These are phyloP conservation scores for Tylopilus rubrobrunneus DNA, from an alignment of 768 basidiomycete genomes.

Conservation along the genomic window DNA sequence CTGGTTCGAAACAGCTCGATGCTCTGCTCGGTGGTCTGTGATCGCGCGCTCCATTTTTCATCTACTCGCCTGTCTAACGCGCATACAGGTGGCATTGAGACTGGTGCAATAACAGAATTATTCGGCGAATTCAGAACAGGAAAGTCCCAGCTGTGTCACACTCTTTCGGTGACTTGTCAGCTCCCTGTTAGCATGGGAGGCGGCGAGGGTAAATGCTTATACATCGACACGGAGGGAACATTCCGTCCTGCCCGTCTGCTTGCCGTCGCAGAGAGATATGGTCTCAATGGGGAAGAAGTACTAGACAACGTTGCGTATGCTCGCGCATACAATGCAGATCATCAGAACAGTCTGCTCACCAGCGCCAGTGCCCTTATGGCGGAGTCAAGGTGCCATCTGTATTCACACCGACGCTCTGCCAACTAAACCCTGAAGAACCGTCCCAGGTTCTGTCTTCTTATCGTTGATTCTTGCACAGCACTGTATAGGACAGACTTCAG, in stretches of 20 bases:
- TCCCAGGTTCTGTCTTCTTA: slow-evolving; percentile 86
- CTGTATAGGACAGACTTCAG: slow-evolving; percentile 94
- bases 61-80: slow-evolving; percentile 10
- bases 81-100: slow-evolving; percentile 85
- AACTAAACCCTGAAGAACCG: slow-evolving; percentile 5
- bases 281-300: slow-evolving; percentile 97
- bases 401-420: slow-evolving; percentile 13
- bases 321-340: slow-evolving; percentile 97
- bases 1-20: slow-evolving; percentile 94
- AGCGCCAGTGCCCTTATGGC: slow-evolving; percentile 98
- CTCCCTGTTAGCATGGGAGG: slow-evolving; percentile 97
- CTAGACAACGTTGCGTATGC: slow-evolving; percentile 98
- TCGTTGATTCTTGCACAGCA: slow-evolving; percentile 95
- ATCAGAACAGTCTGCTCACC: slow-evolving; percentile 85
- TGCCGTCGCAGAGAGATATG: slow-evolving; percentile 92
- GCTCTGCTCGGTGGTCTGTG: slow-evolving; percentile 83
- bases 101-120: slow-evolving; percentile 95
- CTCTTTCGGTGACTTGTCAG: slow-evolving; percentile 96
- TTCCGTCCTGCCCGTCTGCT: slow-evolving; percentile 95
- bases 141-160: slow-evolving; percentile 97
- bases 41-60: not conserved
- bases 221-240: slow-evolving; percentile 98
- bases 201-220: slow-evolving; percentile 97
- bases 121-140: slow-evolving; percentile 99
- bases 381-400: slow-evolving; percentile 74